A percentile compares a stretch with the other conserved stretches of the same genome.
Evolutionary conservation across 2,329 filamentous ascomycete genomes (phyloP).

Genomic region (Colletotrichum karsti): DNA sequence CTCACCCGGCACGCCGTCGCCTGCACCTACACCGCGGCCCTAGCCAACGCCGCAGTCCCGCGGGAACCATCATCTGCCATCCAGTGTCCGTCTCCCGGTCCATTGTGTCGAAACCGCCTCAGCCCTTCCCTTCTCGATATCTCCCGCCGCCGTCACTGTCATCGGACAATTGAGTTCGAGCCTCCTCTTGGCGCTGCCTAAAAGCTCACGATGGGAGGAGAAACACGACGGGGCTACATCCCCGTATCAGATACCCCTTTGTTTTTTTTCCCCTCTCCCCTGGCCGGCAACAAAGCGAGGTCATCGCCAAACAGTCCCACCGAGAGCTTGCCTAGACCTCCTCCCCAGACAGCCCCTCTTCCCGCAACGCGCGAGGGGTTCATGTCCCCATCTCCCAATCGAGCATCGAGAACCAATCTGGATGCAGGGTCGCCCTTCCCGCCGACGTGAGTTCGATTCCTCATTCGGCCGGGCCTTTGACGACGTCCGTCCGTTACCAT

Average conservation of each 20-base stretch:
- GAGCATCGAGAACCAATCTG: neutral
- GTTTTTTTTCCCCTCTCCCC: neutral
- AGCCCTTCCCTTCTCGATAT: slow-evolving; percentile 5
- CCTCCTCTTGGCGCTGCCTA: slow-evolving; percentile 10
- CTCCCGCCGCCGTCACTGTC: neutral
- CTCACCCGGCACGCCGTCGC: neutral
- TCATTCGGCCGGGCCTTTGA: slow-evolving; percentile 8
- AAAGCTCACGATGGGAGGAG: neutral
- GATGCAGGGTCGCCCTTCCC: slow-evolving; percentile 1
- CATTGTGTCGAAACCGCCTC: slow-evolving; percentile 20
- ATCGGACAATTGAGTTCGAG: slow-evolving; percentile 7
- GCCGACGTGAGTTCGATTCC: neutral
- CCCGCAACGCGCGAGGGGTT: neutral
- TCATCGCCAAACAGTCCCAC: slow-evolving; percentile 15
- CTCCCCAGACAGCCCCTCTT: neutral
- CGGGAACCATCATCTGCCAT: slow-evolving; percentile 16
- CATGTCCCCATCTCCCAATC: neutral
- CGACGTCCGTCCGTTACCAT: slow-evolving; percentile 13
- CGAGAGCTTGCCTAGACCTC: neutral
- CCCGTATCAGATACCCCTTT: neutral
- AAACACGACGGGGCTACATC: neutral
- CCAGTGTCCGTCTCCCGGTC: slow-evolving; percentile 3
- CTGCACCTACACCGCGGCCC: neutral
- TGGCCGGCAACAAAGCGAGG: slow-evolving; percentile 11
- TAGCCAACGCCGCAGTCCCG: slow-evolving; percentile 1